A percentile compares a stretch with the other conserved stretches of the same genome.
Evolutionary conservation across 2,329 filamentous ascomycete species (phyloP).

Genomic region (Dothistroma pini): DNA sequence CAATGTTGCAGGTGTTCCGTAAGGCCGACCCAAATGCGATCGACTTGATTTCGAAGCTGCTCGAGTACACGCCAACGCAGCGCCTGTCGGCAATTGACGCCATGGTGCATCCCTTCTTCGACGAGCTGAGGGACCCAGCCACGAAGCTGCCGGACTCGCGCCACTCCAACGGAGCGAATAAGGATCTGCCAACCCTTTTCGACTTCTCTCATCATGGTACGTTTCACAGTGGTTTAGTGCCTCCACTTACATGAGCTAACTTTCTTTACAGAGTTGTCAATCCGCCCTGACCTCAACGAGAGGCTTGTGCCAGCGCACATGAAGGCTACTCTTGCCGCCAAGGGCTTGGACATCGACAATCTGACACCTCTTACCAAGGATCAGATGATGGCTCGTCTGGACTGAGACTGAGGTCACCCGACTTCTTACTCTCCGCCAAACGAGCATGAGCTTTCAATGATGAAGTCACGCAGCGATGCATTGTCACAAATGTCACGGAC

Average conservation of each 20-base stretch:
- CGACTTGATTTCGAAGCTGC: constrained; percentile 84
- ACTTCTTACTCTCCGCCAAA: constrained; percentile 10
- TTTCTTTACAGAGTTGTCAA: constrained; percentile 75
- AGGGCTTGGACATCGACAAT: constrained; percentile 85
- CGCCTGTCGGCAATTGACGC: constrained; percentile 89
- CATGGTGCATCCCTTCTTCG: constrained; percentile 98
- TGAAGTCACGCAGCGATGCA: constrained; percentile 39
- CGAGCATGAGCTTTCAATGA: constrained; percentile 33
- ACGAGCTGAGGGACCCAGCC: constrained; percentile 87
- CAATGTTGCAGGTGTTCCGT: constrained; percentile 70
- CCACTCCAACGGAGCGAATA: constrained; percentile 73
- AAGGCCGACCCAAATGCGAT: constrained; percentile 92
- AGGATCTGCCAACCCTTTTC: constrained; percentile 83
- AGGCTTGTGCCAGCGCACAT: constrained; percentile 84
- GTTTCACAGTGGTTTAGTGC: not conserved
- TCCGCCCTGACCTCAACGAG: constrained; percentile 80
- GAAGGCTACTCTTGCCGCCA: constrained; percentile 66
- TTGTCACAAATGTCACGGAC: constrained; percentile 25
- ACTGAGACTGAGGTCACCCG: constrained; percentile 52
- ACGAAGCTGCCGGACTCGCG: constrained; percentile 93
- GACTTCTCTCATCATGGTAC: constrained; percentile 91
- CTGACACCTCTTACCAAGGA: constrained; percentile 87
- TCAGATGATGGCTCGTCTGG: constrained; percentile 96
- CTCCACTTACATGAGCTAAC: constrained; percentile 12
- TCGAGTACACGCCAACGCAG: constrained; percentile 97